phyloP scores from a whole-genome alignment of 2,329 filamentous ascomycete species.

The Neonectria coccinea region DNA sequence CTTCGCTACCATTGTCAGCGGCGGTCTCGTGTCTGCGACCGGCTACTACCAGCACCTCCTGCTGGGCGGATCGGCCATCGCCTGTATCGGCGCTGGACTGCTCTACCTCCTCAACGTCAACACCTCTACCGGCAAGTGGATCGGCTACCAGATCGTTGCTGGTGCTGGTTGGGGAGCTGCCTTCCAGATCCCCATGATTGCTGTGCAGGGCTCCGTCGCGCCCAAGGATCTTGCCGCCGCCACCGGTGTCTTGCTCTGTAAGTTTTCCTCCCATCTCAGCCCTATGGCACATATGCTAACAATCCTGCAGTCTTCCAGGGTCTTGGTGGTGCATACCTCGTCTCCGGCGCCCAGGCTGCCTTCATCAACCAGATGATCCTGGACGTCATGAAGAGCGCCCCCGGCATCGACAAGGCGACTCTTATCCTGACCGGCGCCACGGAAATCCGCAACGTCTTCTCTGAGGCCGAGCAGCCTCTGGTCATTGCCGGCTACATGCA shows the following conservation, averaged over 20 bases:
- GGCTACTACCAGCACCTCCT: slow-evolving; percentile 60
- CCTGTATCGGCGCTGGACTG: slow-evolving; percentile 57
- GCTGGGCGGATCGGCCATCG: slow-evolving; percentile 57
- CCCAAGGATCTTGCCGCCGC: slow-evolving; percentile 59
- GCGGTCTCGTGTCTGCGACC: slow-evolving; percentile 53
- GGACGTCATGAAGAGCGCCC: slow-evolving; percentile 50
- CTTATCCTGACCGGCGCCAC: slow-evolving; percentile 63
- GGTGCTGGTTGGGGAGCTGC: slow-evolving; percentile 61
- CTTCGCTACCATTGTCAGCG: slow-evolving; percentile 55
- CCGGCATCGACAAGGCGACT: slow-evolving; percentile 50
- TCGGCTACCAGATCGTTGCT: slow-evolving; percentile 64
- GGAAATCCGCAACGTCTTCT: slow-evolving; percentile 65
- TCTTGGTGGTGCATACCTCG: slow-evolving; percentile 63
- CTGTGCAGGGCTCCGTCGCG: slow-evolving; percentile 56
- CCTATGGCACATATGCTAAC: slow-evolving; percentile 29
- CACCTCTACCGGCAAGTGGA: slow-evolving; percentile 58
- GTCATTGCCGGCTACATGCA: slow-evolving; percentile 73
- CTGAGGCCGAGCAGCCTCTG: slow-evolving; percentile 58
- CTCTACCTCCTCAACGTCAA: slow-evolving; percentile 56
- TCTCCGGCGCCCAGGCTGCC: slow-evolving; percentile 60
- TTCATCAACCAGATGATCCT: slow-evolving; percentile 60
- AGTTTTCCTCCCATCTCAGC: slow-evolving; percentile 32
- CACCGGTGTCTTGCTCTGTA: slow-evolving; percentile 61
- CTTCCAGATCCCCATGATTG: slow-evolving; percentile 64
- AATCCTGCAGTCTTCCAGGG: slow-evolving; percentile 57